phyloP scores from a whole-genome alignment of 1,284 basidiomycete species.

The Puccinia polysora region DNA sequence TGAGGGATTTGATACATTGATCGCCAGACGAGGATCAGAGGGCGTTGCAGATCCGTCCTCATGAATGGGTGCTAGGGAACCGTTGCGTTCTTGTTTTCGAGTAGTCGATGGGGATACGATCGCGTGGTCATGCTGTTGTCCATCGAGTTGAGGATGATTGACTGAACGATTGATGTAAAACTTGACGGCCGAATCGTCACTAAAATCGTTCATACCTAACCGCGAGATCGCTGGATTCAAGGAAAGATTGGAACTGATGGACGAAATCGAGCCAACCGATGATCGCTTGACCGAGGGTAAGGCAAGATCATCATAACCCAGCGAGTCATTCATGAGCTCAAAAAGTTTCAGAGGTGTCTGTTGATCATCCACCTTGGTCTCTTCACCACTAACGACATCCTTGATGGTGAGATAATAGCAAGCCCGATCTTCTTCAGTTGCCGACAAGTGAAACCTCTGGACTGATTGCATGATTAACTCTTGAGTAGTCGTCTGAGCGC shows the following conservation, averaged over 20 bases:
- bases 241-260: constrained; percentile 79
- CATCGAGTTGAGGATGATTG: neutral
- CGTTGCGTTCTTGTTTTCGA: constrained; percentile 26
- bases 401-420: constrained; percentile 83
- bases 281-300: constrained; percentile 80
- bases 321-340: constrained; percentile 67
- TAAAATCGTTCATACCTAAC: constrained; percentile 90
- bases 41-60: constrained; percentile 1
- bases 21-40: neutral
- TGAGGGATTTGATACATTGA: neutral
- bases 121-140: neutral
- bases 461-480: constrained; percentile 86
- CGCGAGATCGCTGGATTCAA: constrained; percentile 85
- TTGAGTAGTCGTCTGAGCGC: constrained; percentile 71
- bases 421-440: constrained; percentile 55
- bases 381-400: constrained; percentile 75
- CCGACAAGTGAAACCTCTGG: constrained; percentile 76
- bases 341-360: constrained; percentile 82
- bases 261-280: constrained; percentile 86
- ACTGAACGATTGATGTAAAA: constrained; percentile 72
- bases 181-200: constrained; percentile 92
- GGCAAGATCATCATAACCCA: constrained; percentile 53
- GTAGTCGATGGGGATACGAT: neutral
- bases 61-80: constrained; percentile 20
- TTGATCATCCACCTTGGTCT: constrained; percentile 64